Evolutionary conservation across 192 early-diverging fungal genomes (phyloP).

Genomic region (Lunasporangiospora selenospora): DNA sequence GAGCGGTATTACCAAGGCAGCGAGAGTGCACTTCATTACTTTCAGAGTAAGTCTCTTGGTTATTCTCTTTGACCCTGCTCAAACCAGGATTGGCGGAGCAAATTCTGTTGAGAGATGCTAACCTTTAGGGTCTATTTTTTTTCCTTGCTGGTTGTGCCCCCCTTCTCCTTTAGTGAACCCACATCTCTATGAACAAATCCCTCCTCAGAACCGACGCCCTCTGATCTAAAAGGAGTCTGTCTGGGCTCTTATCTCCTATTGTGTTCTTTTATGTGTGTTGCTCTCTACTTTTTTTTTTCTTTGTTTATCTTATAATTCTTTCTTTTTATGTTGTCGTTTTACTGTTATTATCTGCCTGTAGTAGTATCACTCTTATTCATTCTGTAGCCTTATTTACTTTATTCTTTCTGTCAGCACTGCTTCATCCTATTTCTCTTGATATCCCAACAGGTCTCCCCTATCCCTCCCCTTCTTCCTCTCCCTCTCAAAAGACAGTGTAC

Average conservation of each 20-base stretch:
- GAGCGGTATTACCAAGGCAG: slow-evolving; percentile 7
- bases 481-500: too few species aligned
- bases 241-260: not conserved
- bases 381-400: too few species aligned
- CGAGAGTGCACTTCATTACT: slow-evolving; percentile 16
- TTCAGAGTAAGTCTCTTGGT: slow-evolving; percentile 27
- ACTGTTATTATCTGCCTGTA: slow-evolving; percentile 3
- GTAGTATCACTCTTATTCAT: slow-evolving; percentile 6
- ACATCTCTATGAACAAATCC: slow-evolving; percentile 28
- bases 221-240: slow-evolving; percentile 18
- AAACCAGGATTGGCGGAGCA: not conserved
- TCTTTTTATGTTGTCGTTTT: not conserved
- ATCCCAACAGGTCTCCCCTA: too few species aligned
- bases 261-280: not conserved
- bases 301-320: not conserved
- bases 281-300: not conserved
- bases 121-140: not conserved
- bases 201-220: slow-evolving; percentile 27
- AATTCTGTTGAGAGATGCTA: not conserved
- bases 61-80: not conserved
- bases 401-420: too few species aligned
- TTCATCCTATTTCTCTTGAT: too few species aligned
- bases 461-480: too few species aligned
- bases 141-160: not conserved
- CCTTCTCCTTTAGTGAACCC: slow-evolving; percentile 25